Base-by-base conservation (phyloP, 2,329 filamentous ascomycete genomes). In the Penicillium fuscoglaucum region DNA sequence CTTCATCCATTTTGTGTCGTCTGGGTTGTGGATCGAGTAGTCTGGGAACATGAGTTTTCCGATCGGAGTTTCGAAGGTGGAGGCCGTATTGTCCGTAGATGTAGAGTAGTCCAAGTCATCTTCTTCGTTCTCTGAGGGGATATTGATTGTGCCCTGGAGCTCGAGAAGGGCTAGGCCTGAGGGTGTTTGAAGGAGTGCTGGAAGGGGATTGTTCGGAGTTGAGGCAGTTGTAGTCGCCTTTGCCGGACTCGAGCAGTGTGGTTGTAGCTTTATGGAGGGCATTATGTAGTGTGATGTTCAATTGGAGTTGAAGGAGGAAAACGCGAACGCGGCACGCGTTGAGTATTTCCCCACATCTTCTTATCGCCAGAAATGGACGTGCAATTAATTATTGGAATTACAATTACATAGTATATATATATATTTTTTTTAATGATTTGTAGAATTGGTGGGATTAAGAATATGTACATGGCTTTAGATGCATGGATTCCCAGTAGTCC, bases 81-180 rank as follows among this genome's bases (percentile, higher is more conserved):
- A 47, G 3, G 61, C 44, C 48, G 60, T 10, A 52, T 66, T 57
- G 9, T 59, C 33, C 19, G 15, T 47, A 26, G 57, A 29, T 13
- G 61, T 50, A 19, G 52, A 40, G 37, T 76, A 61, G 6, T 70
- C 49, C 24, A 71, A 62, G 28, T 73, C 64, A n/a, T 72, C 66
- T 28, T 69, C 35, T 37, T 57, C 55, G 9, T 69, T 60, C n/a
- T 63, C 67, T 31, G 77, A 62, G 8, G 91, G 87, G 1, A 92
- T 80, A 74, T 96, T 93, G 77, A 99, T 88, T 15, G 86, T 91
- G 61, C 93, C 95, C 80, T 99, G 95, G 15, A 99, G 85, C 78
- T 98, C 95, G 57, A 99, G 81, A 46, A 99, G 82, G 19, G 93
- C 93, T 41, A 97, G 84, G 51, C 95, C 95, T 0, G 90, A 87